Base-by-base conservation (phyloP, 805 yeast genomes). In the Saturnispora besseyi region DNA sequence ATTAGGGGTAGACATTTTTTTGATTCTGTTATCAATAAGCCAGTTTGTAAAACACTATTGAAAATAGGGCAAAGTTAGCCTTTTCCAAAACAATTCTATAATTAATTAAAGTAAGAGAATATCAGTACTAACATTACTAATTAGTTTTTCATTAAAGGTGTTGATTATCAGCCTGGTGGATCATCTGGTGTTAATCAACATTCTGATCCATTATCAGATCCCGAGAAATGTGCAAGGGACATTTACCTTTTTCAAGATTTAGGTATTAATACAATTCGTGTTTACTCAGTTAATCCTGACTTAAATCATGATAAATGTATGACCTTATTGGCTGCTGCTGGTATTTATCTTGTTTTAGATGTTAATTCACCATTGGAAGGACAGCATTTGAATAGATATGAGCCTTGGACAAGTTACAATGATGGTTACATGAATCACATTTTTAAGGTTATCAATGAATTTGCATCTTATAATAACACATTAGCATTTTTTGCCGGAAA, bases 91-190 rank as follows among this genome's bases (percentile, higher is more conserved):
- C 18, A 18, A 21, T 21, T n/a, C 5, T 5, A 24, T 24, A 10
- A 21, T 9, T 18, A 30, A 41, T 21, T 11, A 24, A 21, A 21
- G 15, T 4, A 13, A 72, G 60, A 15, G 45, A n/a, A 24, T 15
- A 21, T 26, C 21, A 26, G 24, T 33, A 44, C 45, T 47, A 47
- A 45, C 46, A 22, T 22, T 2, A 24, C 12, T n/a, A 3, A 13
- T 7, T 75, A 96, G 53, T 89, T 88, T 66, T 89, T 82, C 68
- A 85, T 89, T 56, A 77, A 95, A 65, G 97, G 97, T 57, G 87
- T 90, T 26, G 98, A 87, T 66, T 90, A 90, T 68, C 97, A 90
- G 65, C 96, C 96, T 0, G 50, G 50, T n/a, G 50, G 50, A 5
- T 96, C 96, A 51, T 83, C 95, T 2, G 86, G 95, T 13, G 77